These are phyloP conservation scores for Tuber aestivum DNA, from an alignment of 495 filamentous ascomycete genomes.

Conservation along the genomic window DNA sequence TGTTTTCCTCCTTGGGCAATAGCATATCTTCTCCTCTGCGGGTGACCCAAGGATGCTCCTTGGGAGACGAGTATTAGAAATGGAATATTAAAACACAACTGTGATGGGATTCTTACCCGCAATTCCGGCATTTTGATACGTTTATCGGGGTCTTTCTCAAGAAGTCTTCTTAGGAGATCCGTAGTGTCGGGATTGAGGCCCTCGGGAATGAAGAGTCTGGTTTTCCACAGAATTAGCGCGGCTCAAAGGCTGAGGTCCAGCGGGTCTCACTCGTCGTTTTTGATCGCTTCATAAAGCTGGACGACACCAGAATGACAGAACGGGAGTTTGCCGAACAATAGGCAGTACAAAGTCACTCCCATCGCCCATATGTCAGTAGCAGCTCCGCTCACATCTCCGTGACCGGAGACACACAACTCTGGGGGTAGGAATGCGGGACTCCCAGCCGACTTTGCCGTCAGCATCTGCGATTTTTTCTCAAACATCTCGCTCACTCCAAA, in stretches of 20 bases:
- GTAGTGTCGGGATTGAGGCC: constrained; percentile 57
- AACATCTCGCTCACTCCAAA: constrained; percentile 99
- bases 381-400: constrained; percentile 80
- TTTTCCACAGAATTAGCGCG: constrained; percentile 39
- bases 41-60: constrained; percentile 96
- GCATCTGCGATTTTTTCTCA: constrained; percentile 81
- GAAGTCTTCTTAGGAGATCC: constrained; percentile 60
- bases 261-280: constrained; percentile 52
- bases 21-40: constrained; percentile 72
- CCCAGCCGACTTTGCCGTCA: constrained; percentile 86
- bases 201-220: constrained; percentile 48
- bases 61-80: constrained; percentile 16
- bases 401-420: constrained; percentile 81
- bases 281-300: constrained; percentile 85
- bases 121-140: constrained; percentile 76
- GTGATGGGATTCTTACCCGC: constrained; percentile 54
- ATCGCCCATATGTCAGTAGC: constrained; percentile 98
- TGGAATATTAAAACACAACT: not conserved
- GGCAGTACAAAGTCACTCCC: constrained; percentile 90
- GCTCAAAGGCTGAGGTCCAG: constrained; percentile 28
- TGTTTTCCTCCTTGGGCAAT: constrained; percentile 79
- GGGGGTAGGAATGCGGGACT: constrained; percentile 93
- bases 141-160: constrained; percentile 71
- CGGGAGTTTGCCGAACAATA: constrained; percentile 79
- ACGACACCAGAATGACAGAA: constrained; percentile 71